Percentiles rank a stretch among this genome's conserved stretches.
These are phyloP conservation scores for Ricinus communis DNA, from an alignment of 345 rosid species.

Conservation along the genomic window DNA sequence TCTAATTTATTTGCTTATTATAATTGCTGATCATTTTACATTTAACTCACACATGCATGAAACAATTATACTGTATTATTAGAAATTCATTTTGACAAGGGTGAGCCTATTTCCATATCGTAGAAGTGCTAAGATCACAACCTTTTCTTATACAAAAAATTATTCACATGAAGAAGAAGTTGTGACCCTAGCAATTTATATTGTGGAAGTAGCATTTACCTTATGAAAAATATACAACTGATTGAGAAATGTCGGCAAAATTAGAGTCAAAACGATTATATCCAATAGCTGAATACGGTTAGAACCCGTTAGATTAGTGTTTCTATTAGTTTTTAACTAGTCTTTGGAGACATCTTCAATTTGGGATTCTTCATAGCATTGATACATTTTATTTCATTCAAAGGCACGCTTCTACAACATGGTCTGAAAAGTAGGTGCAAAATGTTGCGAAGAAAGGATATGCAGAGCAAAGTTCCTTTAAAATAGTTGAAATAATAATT, in stretches of 20 bases:
- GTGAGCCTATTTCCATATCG: no score
- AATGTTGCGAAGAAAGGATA: neutral
- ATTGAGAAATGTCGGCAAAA: neutral
- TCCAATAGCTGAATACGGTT: neutral
- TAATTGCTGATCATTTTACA: neutral
- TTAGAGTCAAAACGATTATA: neutral
- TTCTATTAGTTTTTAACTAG: neutral
- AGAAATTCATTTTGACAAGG: no score
- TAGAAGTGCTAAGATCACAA: no score
- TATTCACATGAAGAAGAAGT: no score
- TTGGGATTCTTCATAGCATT: neutral
- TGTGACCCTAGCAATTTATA: no score
- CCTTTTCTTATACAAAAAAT: no score
- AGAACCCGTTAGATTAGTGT: neutral
- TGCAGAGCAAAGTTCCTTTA: no score
- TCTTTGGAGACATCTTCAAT: neutral
- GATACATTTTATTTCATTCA: neutral
- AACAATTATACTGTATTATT: neutral
- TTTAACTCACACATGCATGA: neutral
- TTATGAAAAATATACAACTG: neutral
- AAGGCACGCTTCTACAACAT: neutral
- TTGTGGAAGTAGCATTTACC: no score
- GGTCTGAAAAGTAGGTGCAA: neutral
- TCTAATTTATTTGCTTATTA: neutral
- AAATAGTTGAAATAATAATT: no score